Percentiles rank a stretch among this genome's conserved stretches.
phyloP scores from a whole-genome alignment of 441 rosid species.

The Euphorbia schlechtendalii region DNA sequence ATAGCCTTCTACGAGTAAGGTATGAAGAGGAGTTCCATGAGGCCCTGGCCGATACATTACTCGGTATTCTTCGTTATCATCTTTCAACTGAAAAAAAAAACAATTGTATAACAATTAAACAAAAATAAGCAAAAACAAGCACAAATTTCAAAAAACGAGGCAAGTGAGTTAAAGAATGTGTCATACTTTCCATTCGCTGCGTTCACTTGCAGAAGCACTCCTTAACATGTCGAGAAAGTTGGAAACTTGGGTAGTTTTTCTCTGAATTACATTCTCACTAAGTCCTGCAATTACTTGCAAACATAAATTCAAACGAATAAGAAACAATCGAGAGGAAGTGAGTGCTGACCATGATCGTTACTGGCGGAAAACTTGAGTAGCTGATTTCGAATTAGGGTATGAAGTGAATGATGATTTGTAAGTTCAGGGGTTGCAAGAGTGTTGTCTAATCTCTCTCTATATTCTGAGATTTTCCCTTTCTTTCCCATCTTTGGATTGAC shows the following conservation, averaged over 20 bases:
- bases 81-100: conserved; percentile 52
- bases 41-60: conserved; percentile 97
- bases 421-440: conserved; percentile 70
- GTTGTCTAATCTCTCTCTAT: conserved; percentile 68
- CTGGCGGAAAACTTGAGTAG: conserved; percentile 32
- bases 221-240: conserved; percentile 77
- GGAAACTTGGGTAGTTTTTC: conserved; percentile 52
- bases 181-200: conserved; percentile 80
- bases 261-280: conserved; percentile 44
- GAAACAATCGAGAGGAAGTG: background rate
- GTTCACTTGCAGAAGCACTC: conserved; percentile 56
- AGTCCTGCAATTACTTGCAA: conserved; percentile 35
- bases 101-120: background rate
- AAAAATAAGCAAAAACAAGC: background rate
- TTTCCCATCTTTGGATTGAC: conserved; percentile 40
- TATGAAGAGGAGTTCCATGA: conserved; percentile 71
- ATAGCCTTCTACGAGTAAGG: conserved; percentile 90
- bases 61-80: conserved; percentile 72
- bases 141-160: background rate
- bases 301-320: conserved; percentile 11
- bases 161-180: conserved; percentile 10
- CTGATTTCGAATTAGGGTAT: conserved; percentile 52
- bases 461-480: conserved; percentile 41
- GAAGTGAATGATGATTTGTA: conserved; percentile 45
- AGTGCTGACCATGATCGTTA: conserved; percentile 45